Base-by-base conservation (phyloP, 805 yeast genomes). In the Priceomyces haplophilus region DNA sequence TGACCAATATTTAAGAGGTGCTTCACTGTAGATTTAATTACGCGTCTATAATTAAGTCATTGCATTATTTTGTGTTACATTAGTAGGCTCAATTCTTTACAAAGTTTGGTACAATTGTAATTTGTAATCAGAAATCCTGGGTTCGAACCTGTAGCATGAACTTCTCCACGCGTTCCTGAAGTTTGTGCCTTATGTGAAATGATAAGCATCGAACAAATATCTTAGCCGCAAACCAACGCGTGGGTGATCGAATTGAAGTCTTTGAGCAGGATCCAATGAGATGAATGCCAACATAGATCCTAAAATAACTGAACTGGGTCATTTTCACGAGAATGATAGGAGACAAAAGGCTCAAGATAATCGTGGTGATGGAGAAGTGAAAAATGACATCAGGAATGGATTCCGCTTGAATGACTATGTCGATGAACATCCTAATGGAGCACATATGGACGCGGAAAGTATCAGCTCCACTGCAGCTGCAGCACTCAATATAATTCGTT, bases 401-500 rank as follows among this genome's bases (percentile, higher is more conserved):
- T 47, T 52, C 20, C 40, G 51, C 4, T 46, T 52, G 40, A 49
- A 46, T 27, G 53, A 52, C 7, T 52, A 42, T 41, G 55, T 47
- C 15, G 48, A 25, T 11, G 18, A 18, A 18, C 31, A 27, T 12
- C 31, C 8, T 6, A n/a, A 10, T 27, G 31, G 31, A 12, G 4
- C 13, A 11, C 44, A 33, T 20, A 34, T 30, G 7, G 16, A 27
- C 7, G 13, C 23, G 25, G 42, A 43, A 17, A 42, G 38, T 11
- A 25, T 33, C 23, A 42, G 38, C 23, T 33, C 46, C 5, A 48
- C 55, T 15, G 49, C 58, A 2, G 47, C 52, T 13, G 53, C 54
- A 6, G 58, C 59, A 8, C 42, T 55, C 38, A 55, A 54, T 35
- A 55, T 56, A 52, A 49, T 56, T 42, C 53, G 53, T 19, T 41